Percentiles rank a stretch among this genome's conserved stretches.
phyloP scores from a whole-genome alignment of 441 rosid species.

The Jatropha podagrica region DNA sequence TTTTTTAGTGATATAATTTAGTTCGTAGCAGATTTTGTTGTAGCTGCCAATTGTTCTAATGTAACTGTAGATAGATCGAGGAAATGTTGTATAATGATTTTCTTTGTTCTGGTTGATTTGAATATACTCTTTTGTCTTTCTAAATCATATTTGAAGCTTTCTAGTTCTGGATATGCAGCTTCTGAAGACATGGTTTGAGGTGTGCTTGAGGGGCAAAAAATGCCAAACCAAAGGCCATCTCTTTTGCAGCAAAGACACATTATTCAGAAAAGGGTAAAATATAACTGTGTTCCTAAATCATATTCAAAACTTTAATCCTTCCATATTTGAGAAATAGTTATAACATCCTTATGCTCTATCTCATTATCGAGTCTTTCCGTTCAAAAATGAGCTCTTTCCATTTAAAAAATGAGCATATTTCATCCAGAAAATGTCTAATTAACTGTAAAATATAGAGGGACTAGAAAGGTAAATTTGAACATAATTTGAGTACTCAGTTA shows the following conservation, averaged over 20 bases:
- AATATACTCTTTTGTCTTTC: background rate
- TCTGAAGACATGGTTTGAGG: background rate
- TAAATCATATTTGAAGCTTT: background rate
- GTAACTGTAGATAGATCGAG: conserved; percentile 1
- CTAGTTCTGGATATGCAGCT: background rate
- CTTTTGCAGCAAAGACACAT: background rate
- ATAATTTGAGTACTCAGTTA: too few relatives aligned
- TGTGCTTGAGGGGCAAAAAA: background rate
- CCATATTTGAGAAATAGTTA: too few relatives aligned
- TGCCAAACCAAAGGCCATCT: background rate
- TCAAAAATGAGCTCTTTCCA: too few relatives aligned
- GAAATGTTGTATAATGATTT: background rate
- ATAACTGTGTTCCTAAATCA: too few relatives aligned
- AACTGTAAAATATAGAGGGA: too few relatives aligned
- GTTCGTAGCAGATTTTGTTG: background rate
- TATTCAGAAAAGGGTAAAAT: too few relatives aligned
- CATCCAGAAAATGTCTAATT: too few relatives aligned
- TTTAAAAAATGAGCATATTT: too few relatives aligned
- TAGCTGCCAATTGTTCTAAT: conserved; percentile 4
- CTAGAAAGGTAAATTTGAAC: too few relatives aligned
- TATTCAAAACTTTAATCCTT: too few relatives aligned
- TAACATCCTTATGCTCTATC: too few relatives aligned
- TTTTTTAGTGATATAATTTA: conserved; percentile 4
- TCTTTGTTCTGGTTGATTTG: background rate
- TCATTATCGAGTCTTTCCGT: too few relatives aligned